A percentile compares a stretch with the other conserved stretches of the same genome.
Evolutionary conservation across 78 protist species (phyloP).

Genomic region (Goniomonas avonlea): DNA sequence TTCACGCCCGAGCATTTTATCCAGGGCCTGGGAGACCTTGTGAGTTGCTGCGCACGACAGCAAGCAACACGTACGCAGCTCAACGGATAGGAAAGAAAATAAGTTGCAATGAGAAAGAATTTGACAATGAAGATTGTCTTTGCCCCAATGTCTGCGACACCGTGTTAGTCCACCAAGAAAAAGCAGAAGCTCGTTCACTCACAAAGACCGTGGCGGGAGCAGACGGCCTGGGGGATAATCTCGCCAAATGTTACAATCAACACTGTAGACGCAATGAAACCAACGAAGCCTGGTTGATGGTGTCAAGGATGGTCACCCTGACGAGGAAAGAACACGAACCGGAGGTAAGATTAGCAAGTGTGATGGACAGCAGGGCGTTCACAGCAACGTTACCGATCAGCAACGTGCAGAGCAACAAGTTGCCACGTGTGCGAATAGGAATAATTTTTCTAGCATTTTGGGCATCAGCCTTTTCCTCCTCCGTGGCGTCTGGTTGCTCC

Average conservation of each 20-base stretch:
- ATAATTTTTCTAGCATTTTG: neutral
- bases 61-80: no score
- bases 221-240: slow-evolving; percentile 58
- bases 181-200: neutral
- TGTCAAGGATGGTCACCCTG: neutral
- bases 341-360: neutral
- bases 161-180: neutral
- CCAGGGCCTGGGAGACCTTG: slow-evolving; percentile 44
- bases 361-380: slow-evolving; percentile 67
- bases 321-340: neutral
- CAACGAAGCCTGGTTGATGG: slow-evolving; percentile 59
- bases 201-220: slow-evolving; percentile 68
- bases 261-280: slow-evolving; percentile 54
- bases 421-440: slow-evolving; percentile 57
- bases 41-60: no score
- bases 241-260: slow-evolving; percentile 80
- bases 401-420: slow-evolving; percentile 84
- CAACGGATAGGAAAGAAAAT: slow-evolving; percentile 68
- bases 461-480: neutral
- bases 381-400: slow-evolving; percentile 86
- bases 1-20: slow-evolving; percentile 72
- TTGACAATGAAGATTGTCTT: slow-evolving; percentile 53
- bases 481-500: slow-evolving; percentile 22
- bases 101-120: slow-evolving; percentile 48
- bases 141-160: slow-evolving; percentile 46